phyloP scores from a whole-genome alignment of 441 rosid species.

The Geranium incanum region DNA sequence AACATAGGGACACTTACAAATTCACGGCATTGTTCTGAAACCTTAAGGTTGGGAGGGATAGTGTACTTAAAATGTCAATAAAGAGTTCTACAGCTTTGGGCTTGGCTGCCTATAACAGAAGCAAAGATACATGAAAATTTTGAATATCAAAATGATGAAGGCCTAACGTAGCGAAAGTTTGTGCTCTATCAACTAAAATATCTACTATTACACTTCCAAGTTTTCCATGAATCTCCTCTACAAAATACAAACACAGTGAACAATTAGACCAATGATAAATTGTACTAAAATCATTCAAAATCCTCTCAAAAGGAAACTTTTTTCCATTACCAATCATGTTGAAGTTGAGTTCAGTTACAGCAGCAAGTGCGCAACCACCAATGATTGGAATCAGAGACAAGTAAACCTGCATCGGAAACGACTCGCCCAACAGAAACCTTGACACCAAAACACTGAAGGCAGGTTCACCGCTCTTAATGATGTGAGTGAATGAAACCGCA shows the following conservation, averaged over 20 bases:
- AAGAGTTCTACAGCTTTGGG: no score
- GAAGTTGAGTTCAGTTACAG: conserved; percentile 93
- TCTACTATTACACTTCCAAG: no score
- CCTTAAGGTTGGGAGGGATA: no score
- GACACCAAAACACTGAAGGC: conserved; percentile 70
- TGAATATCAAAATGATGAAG: no score
- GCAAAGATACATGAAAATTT: no score
- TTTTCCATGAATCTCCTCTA: neutral
- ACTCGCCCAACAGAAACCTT: conserved; percentile 64
- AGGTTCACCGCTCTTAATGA: conserved; percentile 69
- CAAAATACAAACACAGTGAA: neutral
- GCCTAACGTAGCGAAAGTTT: no score
- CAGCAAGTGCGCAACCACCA: conserved; percentile 95
- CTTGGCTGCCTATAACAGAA: no score
- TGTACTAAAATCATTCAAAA: no score
- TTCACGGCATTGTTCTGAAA: no score
- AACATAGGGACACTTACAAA: no score
- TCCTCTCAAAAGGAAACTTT: neutral
- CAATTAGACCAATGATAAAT: neutral
- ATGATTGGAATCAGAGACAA: conserved; percentile 80
- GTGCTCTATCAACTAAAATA: no score
- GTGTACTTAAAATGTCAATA: no score
- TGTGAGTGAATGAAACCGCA: conserved; percentile 53
- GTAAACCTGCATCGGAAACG: conserved; percentile 70
- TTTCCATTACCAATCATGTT: conserved; percentile 61